Evolutionary conservation across 345 rosid species (phyloP), one percentile per base, ranked within the genome.

Genomic region (Alliaria petiolata): DNA sequence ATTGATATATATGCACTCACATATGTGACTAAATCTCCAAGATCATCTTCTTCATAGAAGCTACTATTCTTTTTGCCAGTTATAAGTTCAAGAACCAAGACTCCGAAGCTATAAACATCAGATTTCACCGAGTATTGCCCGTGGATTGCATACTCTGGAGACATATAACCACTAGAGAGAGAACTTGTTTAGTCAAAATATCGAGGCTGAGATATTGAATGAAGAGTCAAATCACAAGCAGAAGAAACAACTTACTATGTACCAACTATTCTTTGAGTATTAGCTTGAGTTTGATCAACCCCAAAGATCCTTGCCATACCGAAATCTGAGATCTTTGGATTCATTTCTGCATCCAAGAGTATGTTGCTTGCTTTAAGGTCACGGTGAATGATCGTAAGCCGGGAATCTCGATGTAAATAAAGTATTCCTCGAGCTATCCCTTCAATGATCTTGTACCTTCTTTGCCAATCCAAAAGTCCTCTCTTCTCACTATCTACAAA

Each of bases 391-490:
- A 85, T 85, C 22, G 65, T 74, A 7, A 79, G 79, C 17, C 79
- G 52, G 30, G 89, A 87, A 65, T 81, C 86, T 44, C 82, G 71
- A 6, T 87, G 89, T 50, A 85, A 80, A 52, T 87, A 85, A 22
- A 85, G 82, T 64, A 85, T 45, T 44, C 88, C 86, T 39, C 81
- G 62, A 45, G 89, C 88, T 58, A 87, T 87, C 49, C 83, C 83
- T 15, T 40, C 67, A 11, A 87, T 78, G 71, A 87, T 84, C 42
- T 81, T 85, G 76, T 74, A 78, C 13, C 83, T 72, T 25, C n/a
- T 72, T 9, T 72, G 35, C 89, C 88, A 87, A 67, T 81, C 80
- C n/a, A 87, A 63, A 22, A 58, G 35, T 8, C 74, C 42, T 22
- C 52, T 60, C 61, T 74, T 82, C 62, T 61, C 55, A 12, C 70